Conservation (phyloP, 306 rosid genomes). For the Vicia sativa region DNA sequence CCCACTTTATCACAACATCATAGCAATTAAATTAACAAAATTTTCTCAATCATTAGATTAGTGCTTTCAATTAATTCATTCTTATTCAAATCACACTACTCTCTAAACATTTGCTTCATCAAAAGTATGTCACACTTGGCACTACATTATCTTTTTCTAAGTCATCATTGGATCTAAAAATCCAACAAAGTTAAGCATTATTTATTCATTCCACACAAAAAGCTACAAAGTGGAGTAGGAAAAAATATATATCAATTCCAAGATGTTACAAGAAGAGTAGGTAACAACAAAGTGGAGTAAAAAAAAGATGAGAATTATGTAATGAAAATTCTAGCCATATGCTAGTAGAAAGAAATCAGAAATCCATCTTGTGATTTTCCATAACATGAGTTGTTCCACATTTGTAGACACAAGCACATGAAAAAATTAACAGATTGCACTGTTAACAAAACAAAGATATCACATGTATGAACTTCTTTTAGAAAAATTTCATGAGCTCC, state of each 20-base stretch:
- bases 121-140: background rate
- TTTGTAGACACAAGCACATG: slow-evolving; percentile 75
- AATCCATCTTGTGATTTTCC: slow-evolving; percentile 44
- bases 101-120: background rate
- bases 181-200: slow-evolving; percentile 29
- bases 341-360: slow-evolving; percentile 41
- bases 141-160: background rate
- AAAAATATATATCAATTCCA: slow-evolving; percentile 37
- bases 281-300: slow-evolving; percentile 33
- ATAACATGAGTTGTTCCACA: slow-evolving; percentile 67
- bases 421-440: slow-evolving; percentile 60
- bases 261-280: slow-evolving; percentile 55
- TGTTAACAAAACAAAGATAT: slow-evolving; percentile 48
- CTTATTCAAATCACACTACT: background rate
- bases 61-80: background rate
- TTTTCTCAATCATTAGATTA: background rate
- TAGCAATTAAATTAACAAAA: background rate
- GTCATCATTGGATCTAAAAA: background rate
- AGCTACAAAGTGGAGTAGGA: slow-evolving; percentile 26
- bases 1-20: background rate
- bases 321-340: slow-evolving; percentile 40
- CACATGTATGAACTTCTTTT: slow-evolving; percentile 34
- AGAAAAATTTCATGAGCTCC: slow-evolving; percentile 43
- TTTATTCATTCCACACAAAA: slow-evolving; percentile 43
- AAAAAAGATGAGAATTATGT: slow-evolving; percentile 40